Conservation (phyloP, 176 grass and related monocot species). For the Alloteropsis semialata region DNA sequence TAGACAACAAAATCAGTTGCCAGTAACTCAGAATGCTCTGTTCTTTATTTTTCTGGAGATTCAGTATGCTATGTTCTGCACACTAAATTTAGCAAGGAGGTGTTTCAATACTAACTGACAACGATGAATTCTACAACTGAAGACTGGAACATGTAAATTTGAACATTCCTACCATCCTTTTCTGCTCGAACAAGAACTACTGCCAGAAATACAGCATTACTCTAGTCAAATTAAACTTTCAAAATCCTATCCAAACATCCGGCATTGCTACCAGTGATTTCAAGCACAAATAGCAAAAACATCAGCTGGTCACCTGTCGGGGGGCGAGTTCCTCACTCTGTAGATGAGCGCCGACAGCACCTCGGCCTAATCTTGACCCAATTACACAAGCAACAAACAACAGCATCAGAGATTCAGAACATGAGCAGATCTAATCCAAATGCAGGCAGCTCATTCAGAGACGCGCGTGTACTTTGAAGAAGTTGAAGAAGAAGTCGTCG, state of each 20-base stretch:
- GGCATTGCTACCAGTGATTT: background rate
- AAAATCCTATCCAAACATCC: background rate
- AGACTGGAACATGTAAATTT: too few species aligned
- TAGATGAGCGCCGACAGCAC: constrained; percentile 83
- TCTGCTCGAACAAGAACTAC: too few species aligned
- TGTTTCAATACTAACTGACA: background rate
- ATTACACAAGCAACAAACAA: constrained; percentile 15
- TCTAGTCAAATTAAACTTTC: background rate
- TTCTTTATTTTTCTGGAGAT: background rate
- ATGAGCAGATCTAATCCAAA: background rate
- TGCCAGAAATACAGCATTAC: too few species aligned
- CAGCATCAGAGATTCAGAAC: background rate
- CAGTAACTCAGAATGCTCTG: background rate
- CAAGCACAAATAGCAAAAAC: constrained; percentile 10
- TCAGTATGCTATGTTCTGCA: background rate
- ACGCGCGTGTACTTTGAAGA: constrained; percentile 66
- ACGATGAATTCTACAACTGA: background rate
- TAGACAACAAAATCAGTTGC: background rate
- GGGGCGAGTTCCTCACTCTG: constrained; percentile 74
- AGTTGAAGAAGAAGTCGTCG: constrained; percentile 73
- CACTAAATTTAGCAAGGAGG: background rate
- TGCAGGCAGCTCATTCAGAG: background rate
- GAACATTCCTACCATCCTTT: too few species aligned
- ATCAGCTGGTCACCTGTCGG: constrained; percentile 46
- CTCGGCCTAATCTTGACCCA: constrained; percentile 77